Percentiles rank a stretch among this genome's conserved stretches.
Evolutionary conservation across 2,329 filamentous ascomycete species (phyloP).

Genomic region (Fusarium sublunatum): DNA sequence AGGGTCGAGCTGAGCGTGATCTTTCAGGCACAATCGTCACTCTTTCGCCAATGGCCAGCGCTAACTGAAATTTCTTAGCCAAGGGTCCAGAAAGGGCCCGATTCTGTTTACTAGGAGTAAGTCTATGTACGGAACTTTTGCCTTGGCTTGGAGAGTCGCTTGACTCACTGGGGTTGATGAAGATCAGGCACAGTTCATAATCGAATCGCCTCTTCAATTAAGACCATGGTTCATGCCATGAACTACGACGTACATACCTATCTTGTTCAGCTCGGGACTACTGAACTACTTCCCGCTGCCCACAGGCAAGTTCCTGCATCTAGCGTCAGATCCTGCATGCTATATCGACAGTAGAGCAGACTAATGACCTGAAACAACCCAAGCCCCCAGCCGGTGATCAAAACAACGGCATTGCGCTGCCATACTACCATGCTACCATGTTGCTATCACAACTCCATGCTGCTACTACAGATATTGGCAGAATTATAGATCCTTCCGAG

Average conservation of each 20-base stretch:
- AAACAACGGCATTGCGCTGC: conserved; percentile 22
- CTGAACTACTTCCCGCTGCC: conserved; percentile 6
- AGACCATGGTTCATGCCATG: conserved; percentile 7
- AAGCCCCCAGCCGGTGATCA: conserved; percentile 27
- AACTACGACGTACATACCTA: not conserved
- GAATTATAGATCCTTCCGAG: conserved; percentile 1
- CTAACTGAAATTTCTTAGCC: conserved; percentile 25
- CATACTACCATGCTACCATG: conserved; percentile 13
- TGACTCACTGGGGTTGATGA: conserved; percentile 6
- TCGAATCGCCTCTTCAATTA: conserved; percentile 11
- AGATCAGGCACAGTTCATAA: conserved; percentile 8
- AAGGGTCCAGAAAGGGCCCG: conserved; percentile 27
- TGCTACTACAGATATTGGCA: conserved; percentile 8
- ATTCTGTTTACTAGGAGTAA: conserved; percentile 12
- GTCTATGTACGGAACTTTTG: not conserved
- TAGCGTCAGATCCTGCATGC: conserved; percentile 30
- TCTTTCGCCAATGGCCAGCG: conserved; percentile 21
- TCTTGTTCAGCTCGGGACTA: conserved; percentile 10
- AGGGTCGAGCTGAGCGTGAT: conserved; percentile 19
- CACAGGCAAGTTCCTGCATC: conserved; percentile 14
- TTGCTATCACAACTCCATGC: conserved; percentile 5
- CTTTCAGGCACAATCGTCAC: conserved; percentile 26
- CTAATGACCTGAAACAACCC: conserved; percentile 41
- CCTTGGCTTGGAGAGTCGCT: conserved; percentile 10
- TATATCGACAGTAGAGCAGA: conserved; percentile 26